phyloP scores from a whole-genome alignment of 2,329 filamentous ascomycete species.

The Hymenoscyphus infarciens region DNA sequence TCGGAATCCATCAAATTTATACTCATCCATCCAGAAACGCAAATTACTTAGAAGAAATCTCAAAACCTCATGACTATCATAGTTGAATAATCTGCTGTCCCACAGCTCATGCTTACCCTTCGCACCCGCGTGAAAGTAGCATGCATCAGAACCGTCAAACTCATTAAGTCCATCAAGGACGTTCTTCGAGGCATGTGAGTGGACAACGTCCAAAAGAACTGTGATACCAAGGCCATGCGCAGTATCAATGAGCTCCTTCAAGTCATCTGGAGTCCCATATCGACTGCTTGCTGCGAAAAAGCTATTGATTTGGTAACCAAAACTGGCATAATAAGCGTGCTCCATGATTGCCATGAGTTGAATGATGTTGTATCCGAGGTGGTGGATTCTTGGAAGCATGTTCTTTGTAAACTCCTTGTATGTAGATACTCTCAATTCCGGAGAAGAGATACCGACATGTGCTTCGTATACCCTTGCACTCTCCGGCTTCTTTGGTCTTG shows the following conservation, averaged over 20 bases:
- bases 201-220: conserved; percentile 90
- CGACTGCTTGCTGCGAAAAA: conserved; percentile 97
- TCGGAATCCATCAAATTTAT: conserved; percentile 91
- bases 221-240: conserved; percentile 88
- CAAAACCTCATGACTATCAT: conserved; percentile 88
- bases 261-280: conserved; percentile 87
- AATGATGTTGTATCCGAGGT: conserved; percentile 93
- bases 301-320: conserved; percentile 97
- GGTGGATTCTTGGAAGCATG: conserved; percentile 86
- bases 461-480: conserved; percentile 96
- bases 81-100: conserved; percentile 98
- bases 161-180: conserved; percentile 91
- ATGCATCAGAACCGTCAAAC: conserved; percentile 92
- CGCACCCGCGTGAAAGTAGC: conserved; percentile 87
- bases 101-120: conserved; percentile 89
- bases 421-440: conserved; percentile 81
- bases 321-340: conserved; percentile 98
- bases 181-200: conserved; percentile 98
- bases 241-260: conserved; percentile 95
- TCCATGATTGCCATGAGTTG: conserved; percentile 99
- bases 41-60: conserved; percentile 95
- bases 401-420: conserved; percentile 97
- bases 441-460: conserved; percentile 96
- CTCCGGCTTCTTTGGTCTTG: conserved; percentile 74
- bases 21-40: conserved; percentile 99